Percentiles rank a stretch among this genome's conserved stretches.
These are phyloP conservation scores for Aquilaria sinensis DNA, from an alignment of 345 rosid species.

Conservation along the genomic window DNA sequence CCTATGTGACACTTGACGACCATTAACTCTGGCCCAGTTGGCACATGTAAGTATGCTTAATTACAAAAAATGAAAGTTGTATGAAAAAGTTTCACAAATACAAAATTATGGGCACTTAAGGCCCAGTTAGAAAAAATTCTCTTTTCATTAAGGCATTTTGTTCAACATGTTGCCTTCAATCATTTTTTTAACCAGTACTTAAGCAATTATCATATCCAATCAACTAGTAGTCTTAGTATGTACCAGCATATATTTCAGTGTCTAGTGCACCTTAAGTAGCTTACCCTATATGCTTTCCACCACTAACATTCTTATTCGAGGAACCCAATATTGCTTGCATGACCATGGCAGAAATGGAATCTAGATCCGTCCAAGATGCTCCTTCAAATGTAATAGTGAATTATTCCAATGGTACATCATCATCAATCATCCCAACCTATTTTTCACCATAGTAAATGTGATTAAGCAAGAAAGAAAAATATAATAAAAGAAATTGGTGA, in stretches of 20 bases:
- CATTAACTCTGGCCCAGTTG: no score
- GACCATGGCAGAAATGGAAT: slow-evolving; percentile 90
- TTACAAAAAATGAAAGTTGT: no score
- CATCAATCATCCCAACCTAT: slow-evolving; percentile 93
- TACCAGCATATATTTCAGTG: not conserved
- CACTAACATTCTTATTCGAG: slow-evolving; percentile 77
- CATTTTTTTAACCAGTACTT: no score
- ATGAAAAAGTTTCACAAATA: no score
- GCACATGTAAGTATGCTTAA: no score
- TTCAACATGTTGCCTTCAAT: no score
- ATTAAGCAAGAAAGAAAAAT: not conserved
- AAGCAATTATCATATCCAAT: no score
- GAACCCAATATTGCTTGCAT: slow-evolving; percentile 99
- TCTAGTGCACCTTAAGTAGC: slow-evolving; percentile 10
- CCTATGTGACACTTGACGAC: no score
- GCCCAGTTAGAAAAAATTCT: no score
- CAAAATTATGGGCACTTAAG: no score
- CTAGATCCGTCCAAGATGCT: slow-evolving; percentile 99
- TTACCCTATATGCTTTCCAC: slow-evolving; percentile 99
- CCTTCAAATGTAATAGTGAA: slow-evolving; percentile 95
- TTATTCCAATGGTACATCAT: slow-evolving; percentile 93
- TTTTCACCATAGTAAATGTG: not conserved
- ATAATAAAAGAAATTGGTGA: not conserved
- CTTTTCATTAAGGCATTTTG: no score
- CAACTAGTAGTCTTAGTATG: not conserved